Conservation (phyloP, 108 stramenopile genomes). For the Cyclotella kingstonii region DNA sequence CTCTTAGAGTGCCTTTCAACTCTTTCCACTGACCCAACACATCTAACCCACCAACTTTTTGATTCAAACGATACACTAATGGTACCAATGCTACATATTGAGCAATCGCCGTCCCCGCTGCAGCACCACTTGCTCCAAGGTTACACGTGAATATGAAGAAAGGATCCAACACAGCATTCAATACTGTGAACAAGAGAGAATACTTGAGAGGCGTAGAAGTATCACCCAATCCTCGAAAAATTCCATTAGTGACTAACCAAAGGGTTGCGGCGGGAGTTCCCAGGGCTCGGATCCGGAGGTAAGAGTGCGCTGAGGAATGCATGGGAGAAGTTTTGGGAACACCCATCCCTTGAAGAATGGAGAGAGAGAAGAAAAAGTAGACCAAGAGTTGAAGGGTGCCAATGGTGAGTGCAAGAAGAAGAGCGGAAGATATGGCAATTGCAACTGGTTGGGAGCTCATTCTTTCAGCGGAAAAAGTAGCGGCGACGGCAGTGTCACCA, state of each 20-base stretch:
- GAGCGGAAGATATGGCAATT: conserved; percentile 81
- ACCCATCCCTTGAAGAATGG: conserved; percentile 80
- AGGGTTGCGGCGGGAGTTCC: conserved; percentile 89
- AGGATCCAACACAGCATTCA: conserved; percentile 87
- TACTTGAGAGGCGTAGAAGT: conserved; percentile 86
- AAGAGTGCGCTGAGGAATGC: conserved; percentile 81
- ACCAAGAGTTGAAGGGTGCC: conserved; percentile 80
- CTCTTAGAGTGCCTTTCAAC: conserved; percentile 51
- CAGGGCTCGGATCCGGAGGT: conserved; percentile 76
- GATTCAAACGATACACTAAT: conserved; percentile 64
- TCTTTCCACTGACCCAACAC: conserved; percentile 57
- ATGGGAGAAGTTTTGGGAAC: conserved; percentile 59
- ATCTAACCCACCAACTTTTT: conserved; percentile 70
- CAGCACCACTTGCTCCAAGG: conserved; percentile 89
- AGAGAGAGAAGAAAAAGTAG: conserved; percentile 54
- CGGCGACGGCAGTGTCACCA: not conserved
- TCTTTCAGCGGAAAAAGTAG: not conserved
- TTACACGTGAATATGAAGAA: conserved; percentile 82
- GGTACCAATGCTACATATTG: conserved; percentile 84
- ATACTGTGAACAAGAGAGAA: conserved; percentile 66
- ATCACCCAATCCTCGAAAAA: conserved; percentile 93
- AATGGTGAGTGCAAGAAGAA: conserved; percentile 76
- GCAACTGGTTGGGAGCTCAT: conserved; percentile 44
- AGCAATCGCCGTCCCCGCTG: conserved; percentile 85
- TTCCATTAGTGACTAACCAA: conserved; percentile 90